phyloP scores from a whole-genome alignment of 305 asterid species.

The Galium porrigens region DNA sequence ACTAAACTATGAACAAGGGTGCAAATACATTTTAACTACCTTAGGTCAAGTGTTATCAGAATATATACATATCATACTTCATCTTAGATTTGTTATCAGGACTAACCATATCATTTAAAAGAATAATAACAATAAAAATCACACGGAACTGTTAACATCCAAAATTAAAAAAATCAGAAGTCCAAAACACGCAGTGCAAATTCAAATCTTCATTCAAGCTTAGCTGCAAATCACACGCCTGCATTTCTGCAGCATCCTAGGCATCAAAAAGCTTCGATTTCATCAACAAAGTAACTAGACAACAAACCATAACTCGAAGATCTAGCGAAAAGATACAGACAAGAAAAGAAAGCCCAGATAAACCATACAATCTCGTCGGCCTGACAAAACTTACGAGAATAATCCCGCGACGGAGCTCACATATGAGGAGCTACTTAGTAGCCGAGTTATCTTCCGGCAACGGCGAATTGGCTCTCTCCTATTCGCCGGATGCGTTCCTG shows the following conservation, averaged over 20 bases:
- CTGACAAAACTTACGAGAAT: slow-evolving; percentile 57
- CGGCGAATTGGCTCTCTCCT: slow-evolving; percentile 50
- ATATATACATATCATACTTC: neutral
- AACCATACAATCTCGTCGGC: slow-evolving; percentile 72
- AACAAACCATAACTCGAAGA: neutral
- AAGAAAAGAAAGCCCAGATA: neutral
- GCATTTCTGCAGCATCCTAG: slow-evolving; percentile 82
- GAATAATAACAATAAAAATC: too few relatives aligned
- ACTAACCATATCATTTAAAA: too few relatives aligned
- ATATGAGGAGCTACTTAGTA: slow-evolving; percentile 31
- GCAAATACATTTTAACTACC: too few relatives aligned
- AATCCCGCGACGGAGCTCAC: slow-evolving; percentile 39
- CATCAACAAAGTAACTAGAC: slow-evolving; percentile 30
- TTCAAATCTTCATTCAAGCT: slow-evolving; percentile 36
- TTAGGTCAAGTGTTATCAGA: too few relatives aligned
- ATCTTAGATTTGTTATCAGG: neutral
- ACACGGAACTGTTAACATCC: neutral
- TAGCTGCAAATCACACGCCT: slow-evolving; percentile 49
- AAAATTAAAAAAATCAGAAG: neutral
- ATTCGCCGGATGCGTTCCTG: slow-evolving; percentile 61
- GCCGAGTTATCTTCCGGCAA: slow-evolving; percentile 38
- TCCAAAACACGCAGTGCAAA: slow-evolving; percentile 19
- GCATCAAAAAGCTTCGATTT: slow-evolving; percentile 82
- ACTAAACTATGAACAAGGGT: neutral
- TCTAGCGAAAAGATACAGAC: neutral